Evolutionary conservation across 129 eudicot genomes (phyloP).

Genomic region (Daucus carota): DH1_v3.0 NC_030384.2:27885501-27886000

Average conservation of each 20-base stretch:
- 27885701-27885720: not conserved
- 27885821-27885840: not conserved
- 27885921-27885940: not conserved
- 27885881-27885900: not conserved
- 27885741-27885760: not conserved
- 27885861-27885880: not conserved
- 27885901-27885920: conserved; percentile 1
- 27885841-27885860: not conserved
- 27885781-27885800: not conserved
- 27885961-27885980: not conserved
- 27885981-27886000: not conserved
- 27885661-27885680: not conserved
- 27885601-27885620: too few species aligned
- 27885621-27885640: too few species aligned
- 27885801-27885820: not conserved
- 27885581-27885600: too few species aligned
- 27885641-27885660: too few species aligned
- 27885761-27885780: not conserved
- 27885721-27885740: not conserved
- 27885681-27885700: not conserved
- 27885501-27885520: not conserved
- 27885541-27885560: not conserved
- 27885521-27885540: conserved; percentile 3
- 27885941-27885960: not conserved
- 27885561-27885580: too few species aligned